Base-by-base conservation (phyloP, 2,329 filamentous ascomycete genomes). In the Purpureocillium lavendulum region DNA sequence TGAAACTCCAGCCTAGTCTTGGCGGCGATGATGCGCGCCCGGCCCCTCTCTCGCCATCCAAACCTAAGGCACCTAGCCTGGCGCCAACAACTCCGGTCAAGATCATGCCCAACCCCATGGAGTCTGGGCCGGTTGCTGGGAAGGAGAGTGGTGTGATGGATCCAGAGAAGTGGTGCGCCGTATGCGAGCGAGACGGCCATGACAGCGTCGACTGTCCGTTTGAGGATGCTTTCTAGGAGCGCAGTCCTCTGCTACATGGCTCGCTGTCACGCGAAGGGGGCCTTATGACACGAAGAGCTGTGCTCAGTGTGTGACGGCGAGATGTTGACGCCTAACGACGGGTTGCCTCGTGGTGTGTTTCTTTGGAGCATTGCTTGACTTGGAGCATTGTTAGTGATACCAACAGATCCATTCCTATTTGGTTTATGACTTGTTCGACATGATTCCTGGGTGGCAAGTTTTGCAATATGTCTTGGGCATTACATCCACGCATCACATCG, bases 121-220 rank as follows among this genome's bases (percentile, higher is more conserved):
- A 80, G 39, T 72, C 70, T 39, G 79, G 78, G 2, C 81, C 85
- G 2, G 74, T 87, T 17, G 82, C 85, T 4, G 86, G 86, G 38
- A 90, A 87, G 65, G 78, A 82, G 48, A 87, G 80, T 40, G 84
- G 84, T 1, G 67, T 86, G 35, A 71, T 90, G 48, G 87, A 97
- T 53, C 77, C 82, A 40, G 77, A 82, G 45, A 96, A 95, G 65
- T 98, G 92, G 92, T 98, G 92, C 62, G 92, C 92, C 13, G 71
- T 97, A 33, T 98, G 92, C 59, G 92, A 98, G 69, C 80, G 87
- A 45, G 92, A 98, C 55, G 92, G 92, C 12, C 92, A 98, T 59
- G 86, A 96, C 62, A 96, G 90, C 55, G 89, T 94, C 45, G 87
- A 94, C 61, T 95, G 89, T 62, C 88, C 89, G 11, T 84, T 94